Evolutionary conservation across 2,329 filamentous ascomycete species (phyloP).

Genomic region (Bipolaris oryzae): DNA sequence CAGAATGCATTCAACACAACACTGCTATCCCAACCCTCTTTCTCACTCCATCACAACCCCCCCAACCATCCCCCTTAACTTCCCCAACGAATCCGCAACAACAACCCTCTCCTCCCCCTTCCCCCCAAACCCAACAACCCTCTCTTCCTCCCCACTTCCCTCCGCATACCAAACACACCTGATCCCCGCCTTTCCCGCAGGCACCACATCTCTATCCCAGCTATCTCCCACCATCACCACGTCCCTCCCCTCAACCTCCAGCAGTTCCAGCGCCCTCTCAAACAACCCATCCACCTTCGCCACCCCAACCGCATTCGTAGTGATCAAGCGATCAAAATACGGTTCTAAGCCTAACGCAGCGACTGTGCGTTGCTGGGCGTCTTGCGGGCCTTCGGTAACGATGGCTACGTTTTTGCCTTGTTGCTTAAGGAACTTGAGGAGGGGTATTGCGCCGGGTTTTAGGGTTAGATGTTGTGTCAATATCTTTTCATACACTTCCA

Average conservation of each 20-base stretch:
- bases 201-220: constrained; percentile 4
- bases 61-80: neutral
- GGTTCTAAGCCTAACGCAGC: constrained; percentile 37
- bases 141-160: neutral
- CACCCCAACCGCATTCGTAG: constrained; percentile 41
- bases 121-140: neutral
- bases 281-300: constrained; percentile 36
- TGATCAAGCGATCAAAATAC: constrained; percentile 42
- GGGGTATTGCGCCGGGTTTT: neutral
- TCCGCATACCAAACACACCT: neutral
- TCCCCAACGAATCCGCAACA: neutral
- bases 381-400: constrained; percentile 57
- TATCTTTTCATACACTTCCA: neutral
- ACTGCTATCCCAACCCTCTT: neutral
- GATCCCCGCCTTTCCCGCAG: neutral
- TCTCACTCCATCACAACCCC: neutral
- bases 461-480: neutral
- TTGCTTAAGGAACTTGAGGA: constrained; percentile 4
- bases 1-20: neutral
- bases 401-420: constrained; percentile 50
- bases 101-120: neutral
- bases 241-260: constrained; percentile 5
- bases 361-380: constrained; percentile 55
- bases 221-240: constrained; percentile 19
- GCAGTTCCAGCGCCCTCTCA: constrained; percentile 16